phyloP scores from a whole-genome alignment of 2,329 filamentous ascomycete species.

The Emergomyces orientalis region DNA sequence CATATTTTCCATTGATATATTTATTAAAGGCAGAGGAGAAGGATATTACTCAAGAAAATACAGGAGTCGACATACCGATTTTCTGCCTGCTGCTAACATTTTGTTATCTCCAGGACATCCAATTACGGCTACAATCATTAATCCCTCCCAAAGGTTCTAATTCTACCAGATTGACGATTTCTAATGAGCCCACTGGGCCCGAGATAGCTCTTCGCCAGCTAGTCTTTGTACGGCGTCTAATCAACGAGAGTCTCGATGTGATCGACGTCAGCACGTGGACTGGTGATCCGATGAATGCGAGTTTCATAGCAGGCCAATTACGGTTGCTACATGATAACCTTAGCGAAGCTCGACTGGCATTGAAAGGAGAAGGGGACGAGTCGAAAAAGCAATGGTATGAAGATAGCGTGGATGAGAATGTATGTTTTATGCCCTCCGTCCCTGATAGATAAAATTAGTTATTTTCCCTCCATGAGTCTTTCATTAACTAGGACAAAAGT shows the following conservation, averaged over 20 bases:
- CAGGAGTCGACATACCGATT: neutral
- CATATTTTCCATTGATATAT: neutral
- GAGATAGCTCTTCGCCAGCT: slow-evolving; percentile 60
- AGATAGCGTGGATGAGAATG: slow-evolving; percentile 49
- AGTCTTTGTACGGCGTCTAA: slow-evolving; percentile 60
- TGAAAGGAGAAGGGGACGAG: slow-evolving; percentile 47
- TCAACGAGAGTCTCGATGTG: slow-evolving; percentile 75
- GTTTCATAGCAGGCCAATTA: slow-evolving; percentile 51
- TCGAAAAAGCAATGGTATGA: slow-evolving; percentile 48
- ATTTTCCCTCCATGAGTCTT: neutral
- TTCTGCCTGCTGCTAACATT: neutral
- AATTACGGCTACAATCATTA: slow-evolving; percentile 55
- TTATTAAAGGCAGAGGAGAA: neutral
- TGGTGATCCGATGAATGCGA: slow-evolving; percentile 51
- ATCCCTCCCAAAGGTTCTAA: slow-evolving; percentile 44
- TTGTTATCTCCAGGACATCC: slow-evolving; percentile 50
- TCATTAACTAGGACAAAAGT: slow-evolving; percentile 4
- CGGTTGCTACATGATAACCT: slow-evolving; percentile 52
- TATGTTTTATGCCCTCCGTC: slow-evolving; percentile 23
- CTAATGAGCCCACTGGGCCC: slow-evolving; percentile 45
- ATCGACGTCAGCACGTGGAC: slow-evolving; percentile 68
- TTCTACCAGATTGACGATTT: slow-evolving; percentile 45
- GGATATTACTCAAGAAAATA: neutral
- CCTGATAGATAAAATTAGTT: neutral
- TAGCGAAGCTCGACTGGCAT: slow-evolving; percentile 48